A percentile compares a stretch with the other conserved stretches of the same genome.
phyloP scores from a whole-genome alignment of 208 protist species.

The Porcisia deanei region DNA sequence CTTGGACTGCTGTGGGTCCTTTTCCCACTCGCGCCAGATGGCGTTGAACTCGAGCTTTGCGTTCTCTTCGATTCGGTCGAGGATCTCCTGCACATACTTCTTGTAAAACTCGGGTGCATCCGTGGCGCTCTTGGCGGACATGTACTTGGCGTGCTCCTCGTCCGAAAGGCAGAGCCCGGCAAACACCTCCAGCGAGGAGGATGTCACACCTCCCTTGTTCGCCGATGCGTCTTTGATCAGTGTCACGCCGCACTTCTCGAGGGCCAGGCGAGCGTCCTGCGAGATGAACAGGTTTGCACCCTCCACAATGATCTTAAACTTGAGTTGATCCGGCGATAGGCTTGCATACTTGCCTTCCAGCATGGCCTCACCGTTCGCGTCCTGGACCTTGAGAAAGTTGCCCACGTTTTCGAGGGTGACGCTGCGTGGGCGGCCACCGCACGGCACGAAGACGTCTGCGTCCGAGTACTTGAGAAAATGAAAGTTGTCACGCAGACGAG shows the following conservation, averaged over 20 bases:
- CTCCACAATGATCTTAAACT: conserved; percentile 96
- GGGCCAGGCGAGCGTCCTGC: conserved; percentile 91
- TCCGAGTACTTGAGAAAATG: conserved; percentile 86
- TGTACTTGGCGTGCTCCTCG: conserved; percentile 89
- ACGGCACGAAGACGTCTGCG: conserved; percentile 96
- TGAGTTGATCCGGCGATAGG: conserved; percentile 46
- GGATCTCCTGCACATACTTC: conserved; percentile 91
- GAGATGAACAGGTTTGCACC: conserved; percentile 98
- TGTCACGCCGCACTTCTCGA: conserved; percentile 86
- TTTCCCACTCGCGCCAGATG: conserved; percentile 83
- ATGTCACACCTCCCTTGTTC: conserved; percentile 98
- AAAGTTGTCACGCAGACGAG: conserved; percentile 93
- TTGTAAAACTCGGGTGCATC: conserved; percentile 91
- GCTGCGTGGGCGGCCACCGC: conserved; percentile 94
- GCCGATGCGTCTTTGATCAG: conserved; percentile 93
- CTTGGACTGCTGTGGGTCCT: conserved; percentile 52
- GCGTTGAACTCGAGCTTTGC: conserved; percentile 91
- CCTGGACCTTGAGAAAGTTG: conserved; percentile 70
- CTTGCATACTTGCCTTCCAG: conserved; percentile 59
- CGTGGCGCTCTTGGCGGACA: conserved; percentile 73
- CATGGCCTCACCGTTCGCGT: conserved; percentile 70
- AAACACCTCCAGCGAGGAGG: conserved; percentile 96
- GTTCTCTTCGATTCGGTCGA: conserved; percentile 85
- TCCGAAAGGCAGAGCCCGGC: conserved; percentile 94
- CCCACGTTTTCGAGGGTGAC: conserved; percentile 94